Percentiles rank a stretch among this genome's conserved stretches.
Evolutionary conservation across 2,329 filamentous ascomycete genomes (phyloP).

Genomic region (Phialocephala subalpina): DNA sequence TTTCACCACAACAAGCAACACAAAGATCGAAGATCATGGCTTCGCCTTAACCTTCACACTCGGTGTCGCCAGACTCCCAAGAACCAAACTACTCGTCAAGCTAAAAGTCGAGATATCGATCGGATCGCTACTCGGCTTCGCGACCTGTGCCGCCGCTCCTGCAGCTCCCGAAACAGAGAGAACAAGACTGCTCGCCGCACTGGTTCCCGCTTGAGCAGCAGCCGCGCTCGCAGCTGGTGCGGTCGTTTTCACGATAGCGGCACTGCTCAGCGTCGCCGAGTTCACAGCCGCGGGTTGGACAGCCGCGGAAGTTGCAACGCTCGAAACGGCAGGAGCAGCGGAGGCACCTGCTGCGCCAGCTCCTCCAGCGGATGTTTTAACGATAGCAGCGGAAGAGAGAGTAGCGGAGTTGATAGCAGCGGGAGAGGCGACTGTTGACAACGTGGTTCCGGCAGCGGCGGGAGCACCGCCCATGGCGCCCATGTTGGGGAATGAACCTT

Average conservation of each 20-base stretch:
- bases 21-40: too few species aligned
- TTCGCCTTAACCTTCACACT: slow-evolving; percentile 17
- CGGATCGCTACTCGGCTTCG: slow-evolving; percentile 17
- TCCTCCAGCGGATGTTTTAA: slow-evolving; percentile 1
- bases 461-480: slow-evolving; percentile 12
- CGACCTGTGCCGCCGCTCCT: slow-evolving; percentile 6
- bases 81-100: slow-evolving; percentile 38
- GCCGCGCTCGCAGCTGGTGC: neutral
- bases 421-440: slow-evolving; percentile 16
- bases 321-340: neutral
- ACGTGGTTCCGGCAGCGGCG: slow-evolving; percentile 16
- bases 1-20: too few species aligned
- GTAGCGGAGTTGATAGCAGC: neutral
- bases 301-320: neutral
- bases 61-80: slow-evolving; percentile 40
- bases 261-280: neutral
- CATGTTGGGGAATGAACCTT: slow-evolving; percentile 32
- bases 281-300: neutral
- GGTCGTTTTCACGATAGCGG: neutral
- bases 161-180: slow-evolving; percentile 1
- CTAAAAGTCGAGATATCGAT: slow-evolving; percentile 42
- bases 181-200: neutral
- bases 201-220: neutral
- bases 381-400: neutral
- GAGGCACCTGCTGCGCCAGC: slow-evolving; percentile 3